Percentiles rank a stretch among this genome's conserved stretches.
These are phyloP conservation scores for Taxillus chinensis DNA, from an alignment of 164 flowering plant genomes.

Conservation along the genomic window DNA sequence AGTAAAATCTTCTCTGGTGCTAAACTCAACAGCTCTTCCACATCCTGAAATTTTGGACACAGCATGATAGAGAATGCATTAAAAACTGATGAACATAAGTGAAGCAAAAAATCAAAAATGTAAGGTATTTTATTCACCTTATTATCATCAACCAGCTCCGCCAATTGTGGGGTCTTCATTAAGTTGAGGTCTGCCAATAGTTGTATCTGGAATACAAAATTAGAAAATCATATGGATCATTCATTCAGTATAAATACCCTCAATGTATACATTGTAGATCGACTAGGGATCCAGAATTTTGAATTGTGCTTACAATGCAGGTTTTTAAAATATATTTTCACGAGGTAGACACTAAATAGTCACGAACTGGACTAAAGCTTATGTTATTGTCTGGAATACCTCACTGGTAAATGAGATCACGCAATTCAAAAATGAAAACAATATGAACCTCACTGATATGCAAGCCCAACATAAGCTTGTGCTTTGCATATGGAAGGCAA, in stretches of 20 bases:
- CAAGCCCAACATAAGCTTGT: neutral
- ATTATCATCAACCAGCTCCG: constrained; percentile 80
- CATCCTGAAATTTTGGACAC: constrained; percentile 36
- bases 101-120: neutral
- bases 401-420: too few species aligned
- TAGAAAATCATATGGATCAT: constrained; percentile 2
- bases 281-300: neutral
- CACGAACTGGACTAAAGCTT: too few species aligned
- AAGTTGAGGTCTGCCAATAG: constrained; percentile 86
- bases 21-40: constrained; percentile 66
- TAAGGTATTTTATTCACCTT: constrained; percentile 28
- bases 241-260: neutral
- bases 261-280: neutral
- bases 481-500: neutral
- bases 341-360: too few species aligned
- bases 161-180: constrained; percentile 83
- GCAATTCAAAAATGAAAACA: too few species aligned
- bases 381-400: too few species aligned
- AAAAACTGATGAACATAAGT: neutral
- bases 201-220: constrained; percentile 54
- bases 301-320: too few species aligned
- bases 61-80: neutral
- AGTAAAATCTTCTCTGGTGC: constrained; percentile 71
- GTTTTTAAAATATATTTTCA: too few species aligned
- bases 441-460: too few species aligned